Conservation (phyloP, 192 early-diverging fungal species). For the Coemansia nantahalensis region DNA sequence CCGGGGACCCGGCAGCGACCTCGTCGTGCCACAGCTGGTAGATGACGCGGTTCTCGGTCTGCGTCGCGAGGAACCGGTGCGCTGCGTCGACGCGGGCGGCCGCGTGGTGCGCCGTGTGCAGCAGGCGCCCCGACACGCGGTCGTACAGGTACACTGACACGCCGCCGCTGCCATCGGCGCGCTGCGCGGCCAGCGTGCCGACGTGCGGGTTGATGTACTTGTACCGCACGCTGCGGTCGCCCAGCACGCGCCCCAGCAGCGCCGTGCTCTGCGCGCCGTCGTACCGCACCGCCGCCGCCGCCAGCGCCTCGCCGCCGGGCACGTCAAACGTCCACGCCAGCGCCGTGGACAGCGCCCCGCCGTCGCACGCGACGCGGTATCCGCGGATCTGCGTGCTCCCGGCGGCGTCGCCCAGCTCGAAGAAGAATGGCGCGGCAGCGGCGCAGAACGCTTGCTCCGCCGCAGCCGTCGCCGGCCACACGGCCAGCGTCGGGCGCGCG, state of each 20-base stretch:
- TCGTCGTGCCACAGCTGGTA: constrained; percentile 89
- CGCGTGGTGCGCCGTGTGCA: constrained; percentile 67
- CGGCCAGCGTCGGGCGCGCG: constrained; percentile 30
- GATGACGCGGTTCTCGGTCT: constrained; percentile 87
- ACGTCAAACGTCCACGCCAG: constrained; percentile 56
- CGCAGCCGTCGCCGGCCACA: constrained; percentile 65
- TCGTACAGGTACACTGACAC: constrained; percentile 83
- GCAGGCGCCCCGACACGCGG: constrained; percentile 79
- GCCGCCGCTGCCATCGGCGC: constrained; percentile 9
- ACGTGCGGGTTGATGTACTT: constrained; percentile 98
- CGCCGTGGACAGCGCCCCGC: constrained; percentile 3
- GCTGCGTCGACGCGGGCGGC: constrained; percentile 42
- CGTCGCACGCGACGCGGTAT: constrained; percentile 52
- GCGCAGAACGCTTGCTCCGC: constrained; percentile 57
- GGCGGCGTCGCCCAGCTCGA: constrained; percentile 58
- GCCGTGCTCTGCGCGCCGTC: constrained; percentile 64
- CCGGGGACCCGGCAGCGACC: constrained; percentile 10
- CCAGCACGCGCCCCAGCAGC: constrained; percentile 88
- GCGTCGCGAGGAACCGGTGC: constrained; percentile 64
- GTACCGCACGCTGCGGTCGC: constrained; percentile 95
- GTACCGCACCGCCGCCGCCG: constrained; percentile 34
- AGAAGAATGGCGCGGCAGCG: constrained; percentile 61
- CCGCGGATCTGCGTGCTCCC: constrained; percentile 56
- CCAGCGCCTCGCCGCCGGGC: constrained; percentile 57
- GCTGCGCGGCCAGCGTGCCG: constrained; percentile 66